A percentile compares a stretch with the other conserved stretches of the same genome.
Conservation (phyloP, 2,329 filamentous ascomycete species). For the Curvularia sp. region DNA sequence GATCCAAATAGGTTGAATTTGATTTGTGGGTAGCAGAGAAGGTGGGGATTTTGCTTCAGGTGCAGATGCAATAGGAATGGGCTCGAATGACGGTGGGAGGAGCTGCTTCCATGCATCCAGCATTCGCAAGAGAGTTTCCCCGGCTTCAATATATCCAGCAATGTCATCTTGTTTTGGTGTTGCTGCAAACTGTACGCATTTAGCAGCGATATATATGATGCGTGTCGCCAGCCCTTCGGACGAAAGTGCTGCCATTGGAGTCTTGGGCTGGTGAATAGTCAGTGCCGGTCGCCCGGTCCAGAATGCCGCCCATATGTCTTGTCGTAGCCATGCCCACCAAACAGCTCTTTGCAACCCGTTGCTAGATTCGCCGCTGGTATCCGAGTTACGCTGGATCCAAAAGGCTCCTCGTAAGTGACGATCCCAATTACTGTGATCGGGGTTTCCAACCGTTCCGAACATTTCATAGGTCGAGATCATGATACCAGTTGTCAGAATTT, state of each 20-base stretch:
- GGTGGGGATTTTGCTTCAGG: constrained; percentile 15
- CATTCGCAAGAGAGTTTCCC: constrained; percentile 56
- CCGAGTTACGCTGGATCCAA: constrained; percentile 67
- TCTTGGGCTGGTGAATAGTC: constrained; percentile 64
- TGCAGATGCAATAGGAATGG: constrained; percentile 44
- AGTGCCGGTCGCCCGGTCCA: constrained; percentile 63
- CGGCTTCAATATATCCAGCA: constrained; percentile 51
- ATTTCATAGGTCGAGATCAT: constrained; percentile 70
- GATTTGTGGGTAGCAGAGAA: constrained; percentile 5
- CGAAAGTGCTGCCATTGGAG: constrained; percentile 56
- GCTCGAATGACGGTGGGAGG: constrained; percentile 53
- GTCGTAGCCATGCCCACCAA: constrained; percentile 71
- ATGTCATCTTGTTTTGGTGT: constrained; percentile 54
- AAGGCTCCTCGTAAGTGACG: constrained; percentile 69
- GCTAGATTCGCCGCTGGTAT: constrained; percentile 63
- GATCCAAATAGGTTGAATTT: constrained; percentile 36
- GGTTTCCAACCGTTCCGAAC: constrained; percentile 61
- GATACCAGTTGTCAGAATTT: constrained; percentile 65
- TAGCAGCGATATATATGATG: constrained; percentile 63
- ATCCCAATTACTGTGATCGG: constrained; percentile 61
- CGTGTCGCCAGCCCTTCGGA: constrained; percentile 62
- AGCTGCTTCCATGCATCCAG: constrained; percentile 59
- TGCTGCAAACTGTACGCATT: constrained; percentile 65
- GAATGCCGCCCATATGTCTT: constrained; percentile 70
- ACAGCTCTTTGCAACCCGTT: constrained; percentile 64